Evolutionary conservation across 192 early-diverging fungal genomes (phyloP), one percentile per base, ranked within the genome.

Genomic region (Kickxella alabastrina): DNA sequence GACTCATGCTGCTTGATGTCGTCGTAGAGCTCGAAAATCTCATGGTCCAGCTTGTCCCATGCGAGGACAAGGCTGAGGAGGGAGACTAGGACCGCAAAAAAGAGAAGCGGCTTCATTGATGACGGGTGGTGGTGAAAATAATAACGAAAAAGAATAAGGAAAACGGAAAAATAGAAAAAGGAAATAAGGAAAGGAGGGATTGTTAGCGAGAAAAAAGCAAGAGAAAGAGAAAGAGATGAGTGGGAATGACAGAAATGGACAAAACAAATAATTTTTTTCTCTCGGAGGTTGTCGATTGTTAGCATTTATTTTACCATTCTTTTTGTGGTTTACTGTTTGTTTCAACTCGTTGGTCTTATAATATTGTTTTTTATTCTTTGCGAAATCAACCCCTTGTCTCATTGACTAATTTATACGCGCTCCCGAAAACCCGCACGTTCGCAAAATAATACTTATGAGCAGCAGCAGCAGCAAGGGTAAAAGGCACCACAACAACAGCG

Each of bases 1-100:
- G 28, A 73, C 77, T 78, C 65, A 52, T 65, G 80, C 44, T 72
- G 79, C 59, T 86, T 84, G 41, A 90, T 65, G 24, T 81, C 80
- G 65, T 90, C 88, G 32, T 85, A 81, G 46, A 90, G 81, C 77
- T 88, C 86, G 68, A 90, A 90, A 52, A 90, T 90, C 62, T 88
- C 86, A 64, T 86, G 84, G 61, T 90, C 88, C 17, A 79, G 80
- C 77, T 79, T 54, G 53, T 70, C 73, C 73, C 72, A 80, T 2
- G 68, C 67, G 4, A n/a, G 27, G 0, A 23, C 47, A n/a, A 47
- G 21, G 3, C 40, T 36, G 10, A 38, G 19, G 5, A 68, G 36
- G 22, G 61, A 10, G 14, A 47, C 38, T 36, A 61, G 15, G 23
- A 35, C 38, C 23, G 68, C 27, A 14, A 49, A 10, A 4, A 50